Evolutionary conservation across 2,329 filamentous ascomycete genomes (phyloP).

Genomic region (Neurospora crassa): DNA sequence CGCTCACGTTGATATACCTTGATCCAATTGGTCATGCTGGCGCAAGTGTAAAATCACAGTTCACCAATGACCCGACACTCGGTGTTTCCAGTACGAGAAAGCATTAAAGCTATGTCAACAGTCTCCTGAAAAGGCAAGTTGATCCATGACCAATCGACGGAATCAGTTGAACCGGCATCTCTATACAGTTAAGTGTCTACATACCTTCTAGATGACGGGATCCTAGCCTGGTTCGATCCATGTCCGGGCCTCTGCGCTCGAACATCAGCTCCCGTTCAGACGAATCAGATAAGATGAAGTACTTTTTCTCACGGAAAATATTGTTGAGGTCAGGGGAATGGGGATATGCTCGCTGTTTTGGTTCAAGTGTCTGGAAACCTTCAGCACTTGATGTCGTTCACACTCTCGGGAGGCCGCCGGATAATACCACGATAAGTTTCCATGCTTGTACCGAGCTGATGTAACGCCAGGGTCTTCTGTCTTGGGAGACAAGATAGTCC

Average conservation of each 20-base stretch:
- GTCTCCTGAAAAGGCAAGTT: neutral
- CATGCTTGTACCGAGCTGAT: neutral
- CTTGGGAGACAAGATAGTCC: neutral
- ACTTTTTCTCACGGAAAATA: neutral
- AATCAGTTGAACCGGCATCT: neutral
- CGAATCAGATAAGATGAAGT: neutral
- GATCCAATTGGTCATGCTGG: neutral
- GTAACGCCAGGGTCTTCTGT: neutral
- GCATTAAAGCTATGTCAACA: neutral
- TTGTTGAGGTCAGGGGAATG: neutral
- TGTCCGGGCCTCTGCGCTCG: neutral
- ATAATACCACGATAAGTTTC: neutral
- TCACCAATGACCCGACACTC: neutral
- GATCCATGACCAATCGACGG: neutral
- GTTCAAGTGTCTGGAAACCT: neutral
- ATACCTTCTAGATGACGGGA: neutral
- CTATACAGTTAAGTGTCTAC: neutral
- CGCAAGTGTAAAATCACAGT: neutral
- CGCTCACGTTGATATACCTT: neutral
- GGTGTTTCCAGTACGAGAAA: neutral
- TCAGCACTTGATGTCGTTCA: neutral
- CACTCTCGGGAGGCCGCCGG: neutral
- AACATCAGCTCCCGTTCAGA: neutral
- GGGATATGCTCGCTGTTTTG: neutral
- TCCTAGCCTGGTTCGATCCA: neutral